Percentiles rank a stretch among this genome's conserved stretches.
Evolutionary conservation across 805 yeast species (phyloP).

Genomic region (Hemisphaericaspora nanyangensis): DNA sequence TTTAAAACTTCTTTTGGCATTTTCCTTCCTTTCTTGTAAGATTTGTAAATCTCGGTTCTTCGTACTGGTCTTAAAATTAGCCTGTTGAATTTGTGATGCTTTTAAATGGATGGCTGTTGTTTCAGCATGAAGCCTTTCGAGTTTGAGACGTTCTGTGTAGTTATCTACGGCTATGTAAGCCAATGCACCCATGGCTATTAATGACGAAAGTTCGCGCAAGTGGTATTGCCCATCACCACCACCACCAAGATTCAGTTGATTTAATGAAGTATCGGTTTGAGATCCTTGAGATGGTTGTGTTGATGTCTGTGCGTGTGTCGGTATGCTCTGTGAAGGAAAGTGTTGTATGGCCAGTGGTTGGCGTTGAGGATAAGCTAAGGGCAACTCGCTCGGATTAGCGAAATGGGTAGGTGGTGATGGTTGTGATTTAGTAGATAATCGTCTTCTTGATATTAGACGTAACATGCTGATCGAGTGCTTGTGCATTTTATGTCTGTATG

Average conservation of each 20-base stretch:
- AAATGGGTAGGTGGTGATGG: slow-evolving; percentile 30
- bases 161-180: slow-evolving; percentile 51
- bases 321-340: too few relatives aligned
- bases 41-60: slow-evolving; percentile 51
- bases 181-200: slow-evolving; percentile 41
- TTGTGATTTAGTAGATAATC: neutral
- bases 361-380: too few relatives aligned
- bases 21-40: slow-evolving; percentile 48
- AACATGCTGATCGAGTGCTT: too few relatives aligned
- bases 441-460: too few relatives aligned
- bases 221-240: neutral
- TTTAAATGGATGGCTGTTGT: slow-evolving; percentile 35
- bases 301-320: neutral
- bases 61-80: slow-evolving; percentile 46
- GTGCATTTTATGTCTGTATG: too few relatives aligned
- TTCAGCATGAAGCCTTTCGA: slow-evolving; percentile 33
- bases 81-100: slow-evolving; percentile 40
- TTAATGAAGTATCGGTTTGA: slow-evolving; percentile 2
- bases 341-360: too few relatives aligned
- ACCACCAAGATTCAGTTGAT: too few relatives aligned
- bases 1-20: slow-evolving; percentile 48
- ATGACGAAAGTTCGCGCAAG: slow-evolving; percentile 37
- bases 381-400: slow-evolving; percentile 16
- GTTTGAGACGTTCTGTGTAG: slow-evolving; percentile 36
- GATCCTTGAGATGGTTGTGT: neutral